phyloP scores from a whole-genome alignment of 2,329 filamentous ascomycete species.

The Dissoconium aciculare region DNA sequence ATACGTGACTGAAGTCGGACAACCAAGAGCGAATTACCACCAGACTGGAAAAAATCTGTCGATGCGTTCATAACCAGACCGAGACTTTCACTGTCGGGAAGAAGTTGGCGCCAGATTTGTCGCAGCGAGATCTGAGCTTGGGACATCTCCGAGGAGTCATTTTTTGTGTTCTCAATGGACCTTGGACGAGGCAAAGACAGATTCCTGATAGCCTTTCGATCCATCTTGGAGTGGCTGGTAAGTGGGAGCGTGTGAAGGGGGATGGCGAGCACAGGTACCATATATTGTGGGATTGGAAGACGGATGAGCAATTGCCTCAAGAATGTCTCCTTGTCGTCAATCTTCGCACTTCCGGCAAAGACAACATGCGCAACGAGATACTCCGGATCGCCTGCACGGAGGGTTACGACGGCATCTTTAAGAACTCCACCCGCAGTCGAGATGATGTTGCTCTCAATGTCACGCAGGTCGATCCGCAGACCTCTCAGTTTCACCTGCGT shows the following conservation, averaged over 20 bases:
- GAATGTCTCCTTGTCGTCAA: neutral
- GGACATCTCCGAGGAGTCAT: too few relatives aligned
- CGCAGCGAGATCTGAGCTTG: too few relatives aligned
- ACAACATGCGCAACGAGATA: constrained; percentile 26
- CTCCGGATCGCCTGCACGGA: constrained; percentile 10
- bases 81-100: too few relatives aligned
- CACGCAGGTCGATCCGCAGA: constrained; percentile 33
- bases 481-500: constrained; percentile 35
- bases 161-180: too few relatives aligned
- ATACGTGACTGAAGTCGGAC: constrained; percentile 1
- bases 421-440: constrained; percentile 14
- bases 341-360: neutral
- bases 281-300: constrained; percentile 3
- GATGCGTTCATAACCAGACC: neutral
- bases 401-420: constrained; percentile 15
- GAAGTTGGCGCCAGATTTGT: too few relatives aligned
- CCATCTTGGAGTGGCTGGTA: constrained; percentile 3
- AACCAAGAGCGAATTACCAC: constrained; percentile 3
- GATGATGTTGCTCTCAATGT: constrained; percentile 28
- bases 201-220: constrained; percentile 2
- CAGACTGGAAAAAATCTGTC: constrained; percentile 4
- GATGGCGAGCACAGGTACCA: constrained; percentile 4
- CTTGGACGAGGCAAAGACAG: neutral
- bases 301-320: neutral
- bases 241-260: constrained; percentile 4